Evolutionary conservation across 2,329 filamentous ascomycete genomes (phyloP).

Genomic region (Ophiostoma australiae): DNA sequence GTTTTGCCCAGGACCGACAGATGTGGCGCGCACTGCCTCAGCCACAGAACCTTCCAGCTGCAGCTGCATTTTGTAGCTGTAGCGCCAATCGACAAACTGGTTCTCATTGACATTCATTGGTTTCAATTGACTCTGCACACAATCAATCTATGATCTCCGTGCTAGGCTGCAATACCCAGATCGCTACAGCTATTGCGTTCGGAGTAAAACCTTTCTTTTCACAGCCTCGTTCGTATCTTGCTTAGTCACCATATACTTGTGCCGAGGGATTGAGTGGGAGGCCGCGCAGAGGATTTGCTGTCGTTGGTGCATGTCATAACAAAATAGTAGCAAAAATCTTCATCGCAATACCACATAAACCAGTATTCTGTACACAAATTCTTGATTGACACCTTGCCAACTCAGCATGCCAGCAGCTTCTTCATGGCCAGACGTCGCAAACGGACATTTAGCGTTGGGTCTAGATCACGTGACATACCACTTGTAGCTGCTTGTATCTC

Average conservation of each 20-base stretch:
- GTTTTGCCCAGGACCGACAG: background rate
- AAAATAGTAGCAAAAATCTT: background rate
- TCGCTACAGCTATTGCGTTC: background rate
- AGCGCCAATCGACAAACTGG: background rate
- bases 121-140: too few relatives aligned
- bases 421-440: background rate
- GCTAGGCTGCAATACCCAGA: background rate
- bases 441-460: slow-evolving; percentile 4
- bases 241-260: background rate
- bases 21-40: slow-evolving; percentile 16
- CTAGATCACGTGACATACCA: background rate
- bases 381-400: background rate
- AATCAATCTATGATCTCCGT: background rate
- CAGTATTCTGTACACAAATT: background rate
- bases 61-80: background rate
- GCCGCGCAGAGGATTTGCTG: background rate
- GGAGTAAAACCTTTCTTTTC: background rate
- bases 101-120: background rate
- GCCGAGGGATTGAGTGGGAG: background rate
- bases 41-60: slow-evolving; percentile 10
- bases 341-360: background rate
- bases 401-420: background rate
- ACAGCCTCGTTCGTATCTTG: slow-evolving; percentile 7
- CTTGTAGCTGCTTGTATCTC: background rate
- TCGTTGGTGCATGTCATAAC: background rate